These are phyloP conservation scores for Phytophthora cactorum DNA, from an alignment of 352 stramenopile species.

Conservation along the genomic window DNA sequence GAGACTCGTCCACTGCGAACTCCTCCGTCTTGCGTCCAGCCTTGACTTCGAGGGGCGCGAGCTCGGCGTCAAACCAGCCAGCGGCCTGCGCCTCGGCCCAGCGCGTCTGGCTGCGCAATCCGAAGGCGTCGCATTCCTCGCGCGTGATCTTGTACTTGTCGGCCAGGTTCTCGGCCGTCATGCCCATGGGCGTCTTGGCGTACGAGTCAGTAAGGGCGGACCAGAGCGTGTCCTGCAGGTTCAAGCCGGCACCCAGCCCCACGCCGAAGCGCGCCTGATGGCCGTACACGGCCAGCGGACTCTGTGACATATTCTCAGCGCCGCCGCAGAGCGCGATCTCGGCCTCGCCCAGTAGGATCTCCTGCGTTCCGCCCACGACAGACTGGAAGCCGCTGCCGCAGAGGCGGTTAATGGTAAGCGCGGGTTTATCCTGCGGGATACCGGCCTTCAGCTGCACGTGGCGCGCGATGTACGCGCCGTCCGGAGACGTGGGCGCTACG, in stretches of 20 bases:
- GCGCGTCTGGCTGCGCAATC: slow-evolving; percentile 92
- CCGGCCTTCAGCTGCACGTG: slow-evolving; percentile 95
- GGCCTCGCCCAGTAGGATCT: slow-evolving; percentile 91
- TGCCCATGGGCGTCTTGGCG: slow-evolving; percentile 96
- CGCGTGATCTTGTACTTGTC: slow-evolving; percentile 94
- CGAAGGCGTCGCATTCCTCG: slow-evolving; percentile 96
- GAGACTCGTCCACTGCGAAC: slow-evolving; percentile 81
- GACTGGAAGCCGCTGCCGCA: slow-evolving; percentile 98
- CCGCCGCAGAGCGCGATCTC: slow-evolving; percentile 92
- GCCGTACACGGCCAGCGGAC: slow-evolving; percentile 92
- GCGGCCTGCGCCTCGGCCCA: slow-evolving; percentile 92
- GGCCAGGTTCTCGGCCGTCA: slow-evolving; percentile 99
- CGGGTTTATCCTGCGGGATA: slow-evolving; percentile 89
- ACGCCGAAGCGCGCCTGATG: slow-evolving; percentile 94
- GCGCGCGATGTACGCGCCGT: slow-evolving; percentile 95
- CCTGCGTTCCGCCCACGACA: slow-evolving; percentile 92
- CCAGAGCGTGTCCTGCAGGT: slow-evolving; percentile 97
- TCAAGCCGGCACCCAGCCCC: slow-evolving; percentile 90
- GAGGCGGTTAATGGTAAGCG: slow-evolving; percentile 97
- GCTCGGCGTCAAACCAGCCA: slow-evolving; percentile 95
- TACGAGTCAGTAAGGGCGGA: slow-evolving; percentile 96
- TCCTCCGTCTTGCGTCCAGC: slow-evolving; percentile 90
- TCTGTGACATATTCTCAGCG: slow-evolving; percentile 96
- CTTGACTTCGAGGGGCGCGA: slow-evolving; percentile 92
- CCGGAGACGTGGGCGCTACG: slow-evolving; percentile 94